Evolutionary conservation across 179 eudicot species (phyloP), one percentile per base, ranked within the genome.

Genomic region (Dionaea muscipula): DNA sequence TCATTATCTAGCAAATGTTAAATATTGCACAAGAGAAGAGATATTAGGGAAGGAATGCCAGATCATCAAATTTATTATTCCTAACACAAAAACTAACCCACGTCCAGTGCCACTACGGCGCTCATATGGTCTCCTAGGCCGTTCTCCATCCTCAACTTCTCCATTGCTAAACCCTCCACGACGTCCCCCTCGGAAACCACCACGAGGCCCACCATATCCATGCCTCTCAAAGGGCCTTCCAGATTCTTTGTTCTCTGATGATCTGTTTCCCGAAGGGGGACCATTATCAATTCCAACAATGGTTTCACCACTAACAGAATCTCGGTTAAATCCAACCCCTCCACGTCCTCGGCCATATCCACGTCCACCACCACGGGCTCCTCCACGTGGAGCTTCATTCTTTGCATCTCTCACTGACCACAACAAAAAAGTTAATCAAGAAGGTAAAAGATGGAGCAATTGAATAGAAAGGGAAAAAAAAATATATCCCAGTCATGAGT

Each of bases 51-150:
- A 49, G 16, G n/a, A n/a, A n/a, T n/a, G n/a, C n/a, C n/a, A n/a
- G n/a, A n/a, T n/a, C n/a, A n/a, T n/a, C n/a, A n/a, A n/a, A n/a
- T n/a, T 26, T 21, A 25, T n/a, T 22, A 28, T 19, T 22, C 3
- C 28, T 39, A 19, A 7, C 2, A 50, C 2, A 62, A 39, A 23
- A 20, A 55, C 68, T 64, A 62, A 93, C 96, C 99, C 95, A 0
- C 76, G 83, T 16, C 95, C 96, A 61, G 86, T 81, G 49, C 99
- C 96, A 71, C 99, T 88, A 17, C 67, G 95, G 26, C 99, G 94
- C 28, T 88, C 99, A 72, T 56, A 83, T 14, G 22, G 45, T 69
- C 95, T 73, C 27, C 85, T 78, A 35, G 78, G 73, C 11, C 81
- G 81, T 28, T 83, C 97, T 23, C 83, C 94, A 17, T 90, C 89